These are phyloP conservation scores for Phytophthora sp. DNA, from an alignment of 352 stramenopile species.

Conservation along the genomic window DNA sequence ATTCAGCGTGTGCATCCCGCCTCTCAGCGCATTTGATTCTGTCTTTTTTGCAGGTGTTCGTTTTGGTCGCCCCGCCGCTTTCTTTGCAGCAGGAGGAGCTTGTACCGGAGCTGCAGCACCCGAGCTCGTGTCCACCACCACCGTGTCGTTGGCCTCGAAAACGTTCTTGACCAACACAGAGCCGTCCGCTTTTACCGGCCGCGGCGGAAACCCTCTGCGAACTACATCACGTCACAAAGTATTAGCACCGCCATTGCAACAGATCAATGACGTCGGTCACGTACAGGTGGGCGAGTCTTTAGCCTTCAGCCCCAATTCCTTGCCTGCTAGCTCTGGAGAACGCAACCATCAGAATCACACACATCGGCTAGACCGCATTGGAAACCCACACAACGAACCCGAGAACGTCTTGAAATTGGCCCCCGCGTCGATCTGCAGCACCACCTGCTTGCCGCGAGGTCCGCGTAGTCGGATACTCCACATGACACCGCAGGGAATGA, in stretches of 20 bases:
- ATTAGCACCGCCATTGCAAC: neutral
- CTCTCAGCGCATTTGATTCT: slow-evolving; percentile 14
- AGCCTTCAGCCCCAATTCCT: slow-evolving; percentile 51
- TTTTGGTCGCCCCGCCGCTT: slow-evolving; percentile 12
- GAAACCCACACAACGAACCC: slow-evolving; percentile 39
- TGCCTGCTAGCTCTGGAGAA: slow-evolving; percentile 45
- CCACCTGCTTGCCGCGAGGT: slow-evolving; percentile 58
- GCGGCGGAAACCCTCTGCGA: slow-evolving; percentile 71
- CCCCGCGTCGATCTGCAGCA: slow-evolving; percentile 56
- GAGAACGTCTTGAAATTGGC: slow-evolving; percentile 51
- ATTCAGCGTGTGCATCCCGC: slow-evolving; percentile 64
- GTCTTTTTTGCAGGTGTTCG: slow-evolving; percentile 35
- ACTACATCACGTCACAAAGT: slow-evolving; percentile 41
- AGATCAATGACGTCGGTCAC: slow-evolving; percentile 8
- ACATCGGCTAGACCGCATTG: neutral
- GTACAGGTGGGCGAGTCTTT: slow-evolving; percentile 59
- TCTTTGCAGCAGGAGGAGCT: slow-evolving; percentile 22
- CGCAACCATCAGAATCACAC: slow-evolving; percentile 2
- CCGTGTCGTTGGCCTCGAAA: slow-evolving; percentile 72
- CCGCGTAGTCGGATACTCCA: slow-evolving; percentile 76
- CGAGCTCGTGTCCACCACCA: slow-evolving; percentile 53
- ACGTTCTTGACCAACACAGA: slow-evolving; percentile 51
- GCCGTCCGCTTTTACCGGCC: slow-evolving; percentile 40
- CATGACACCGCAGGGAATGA: too few species aligned
- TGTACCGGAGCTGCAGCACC: slow-evolving; percentile 8